Conservation (phyloP, 805 yeast species). For the Monosporozyma aerobia region DNA sequence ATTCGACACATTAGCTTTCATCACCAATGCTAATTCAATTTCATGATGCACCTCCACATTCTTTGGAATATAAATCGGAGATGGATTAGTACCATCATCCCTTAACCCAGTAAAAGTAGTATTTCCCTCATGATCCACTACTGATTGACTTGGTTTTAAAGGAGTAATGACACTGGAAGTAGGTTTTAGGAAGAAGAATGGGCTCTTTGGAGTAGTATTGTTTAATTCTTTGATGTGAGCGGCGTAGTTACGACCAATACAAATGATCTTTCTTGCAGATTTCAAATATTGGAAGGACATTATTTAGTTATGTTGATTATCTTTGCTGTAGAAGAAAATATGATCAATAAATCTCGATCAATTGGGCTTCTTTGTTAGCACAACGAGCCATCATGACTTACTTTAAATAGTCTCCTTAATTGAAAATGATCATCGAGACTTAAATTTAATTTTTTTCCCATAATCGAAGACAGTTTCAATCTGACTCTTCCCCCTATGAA, state of each 20-base stretch:
- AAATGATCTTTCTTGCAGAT: conserved; percentile 67
- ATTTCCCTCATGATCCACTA: conserved; percentile 1
- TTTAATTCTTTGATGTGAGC: conserved; percentile 89
- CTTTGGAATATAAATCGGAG: conserved; percentile 75
- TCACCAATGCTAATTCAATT: conserved; percentile 76
- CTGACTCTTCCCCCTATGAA: neutral
- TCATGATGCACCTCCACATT: conserved; percentile 84
- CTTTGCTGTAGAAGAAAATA: neutral
- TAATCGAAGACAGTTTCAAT: neutral
- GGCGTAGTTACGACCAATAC: conserved; percentile 96
- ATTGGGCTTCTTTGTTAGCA: neutral
- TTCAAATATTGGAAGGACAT: conserved; percentile 50
- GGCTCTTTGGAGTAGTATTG: conserved; percentile 72
- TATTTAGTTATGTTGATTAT: neutral
- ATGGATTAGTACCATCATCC: conserved; percentile 35
- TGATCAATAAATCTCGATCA: neutral
- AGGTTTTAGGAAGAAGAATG: conserved; percentile 91
- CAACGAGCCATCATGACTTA: neutral
- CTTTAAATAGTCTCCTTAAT: neutral
- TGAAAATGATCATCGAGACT: neutral
- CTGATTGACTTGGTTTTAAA: conserved; percentile 18
- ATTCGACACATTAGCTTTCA: conserved; percentile 56
- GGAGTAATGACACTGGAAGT: conserved; percentile 64
- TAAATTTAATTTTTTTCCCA: neutral
- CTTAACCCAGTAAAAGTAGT: conserved; percentile 17